These are phyloP conservation scores for Penicillium sp. DNA, from an alignment of 2,329 filamentous ascomycete species.

Conservation along the genomic window DNA sequence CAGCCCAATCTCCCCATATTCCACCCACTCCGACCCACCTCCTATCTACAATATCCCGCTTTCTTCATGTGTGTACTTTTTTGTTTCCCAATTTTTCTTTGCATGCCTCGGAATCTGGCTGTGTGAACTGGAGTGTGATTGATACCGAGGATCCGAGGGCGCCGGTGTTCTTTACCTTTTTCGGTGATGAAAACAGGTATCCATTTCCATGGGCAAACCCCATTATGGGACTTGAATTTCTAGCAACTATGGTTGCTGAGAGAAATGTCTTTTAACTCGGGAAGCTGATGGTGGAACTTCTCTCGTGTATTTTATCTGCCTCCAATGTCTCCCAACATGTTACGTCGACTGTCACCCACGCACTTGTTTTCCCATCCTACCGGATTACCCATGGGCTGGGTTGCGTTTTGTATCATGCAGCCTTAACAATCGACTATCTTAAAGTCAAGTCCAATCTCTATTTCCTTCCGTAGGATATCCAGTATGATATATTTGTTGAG, in stretches of 20 bases:
- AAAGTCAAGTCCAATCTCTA: neutral
- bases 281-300: neutral
- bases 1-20: neutral
- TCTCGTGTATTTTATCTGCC: neutral
- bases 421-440: constrained; percentile 3
- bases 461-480: neutral
- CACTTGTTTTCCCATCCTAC: neutral
- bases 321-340: neutral
- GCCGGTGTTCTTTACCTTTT: neutral
- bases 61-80: constrained; percentile 18
- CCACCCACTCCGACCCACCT: neutral
- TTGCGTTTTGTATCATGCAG: constrained; percentile 9
- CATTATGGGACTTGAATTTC: neutral
- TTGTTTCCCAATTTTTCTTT: neutral
- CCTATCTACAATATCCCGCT: neutral
- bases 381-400: neutral
- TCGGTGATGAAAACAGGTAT: neutral
- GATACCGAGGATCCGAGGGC: neutral
- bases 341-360: neutral
- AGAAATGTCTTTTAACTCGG: neutral
- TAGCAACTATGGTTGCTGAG: neutral
- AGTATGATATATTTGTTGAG: neutral
- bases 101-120: constrained; percentile 4
- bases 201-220: neutral
- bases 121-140: neutral